Conservation (phyloP, 495 filamentous ascomycete species). For the Podospora sp. region DNA sequence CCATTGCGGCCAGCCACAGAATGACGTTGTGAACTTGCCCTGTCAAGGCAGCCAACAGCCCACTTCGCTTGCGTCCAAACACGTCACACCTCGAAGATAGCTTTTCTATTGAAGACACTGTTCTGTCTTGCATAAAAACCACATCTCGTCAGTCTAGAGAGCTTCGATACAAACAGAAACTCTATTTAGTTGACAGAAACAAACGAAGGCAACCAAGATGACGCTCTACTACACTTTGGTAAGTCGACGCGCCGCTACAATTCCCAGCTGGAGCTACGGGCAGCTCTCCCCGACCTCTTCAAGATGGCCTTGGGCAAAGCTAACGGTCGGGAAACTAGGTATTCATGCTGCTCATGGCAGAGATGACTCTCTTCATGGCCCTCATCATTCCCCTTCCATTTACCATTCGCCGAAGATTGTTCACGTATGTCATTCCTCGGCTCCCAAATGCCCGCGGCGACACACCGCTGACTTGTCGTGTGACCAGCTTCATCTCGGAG, state of each 20-base stretch:
- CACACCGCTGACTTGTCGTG: background rate
- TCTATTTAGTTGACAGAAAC: background rate
- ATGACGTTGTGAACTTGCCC: constrained; percentile 14
- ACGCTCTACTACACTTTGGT: constrained; percentile 99
- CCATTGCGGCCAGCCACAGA: constrained; percentile 1
- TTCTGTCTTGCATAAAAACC: background rate
- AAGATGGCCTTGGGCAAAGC: background rate
- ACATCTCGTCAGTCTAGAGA: constrained; percentile 2
- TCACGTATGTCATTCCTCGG: constrained; percentile 63
- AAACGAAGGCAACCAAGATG: constrained; percentile 61
- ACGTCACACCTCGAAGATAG: constrained; percentile 32
- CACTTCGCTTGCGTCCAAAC: constrained; percentile 30
- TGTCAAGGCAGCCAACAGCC: constrained; percentile 18
- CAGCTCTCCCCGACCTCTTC: background rate
- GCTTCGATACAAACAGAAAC: constrained; percentile 7
- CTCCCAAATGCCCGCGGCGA: background rate
- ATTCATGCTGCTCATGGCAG: constrained; percentile 85
- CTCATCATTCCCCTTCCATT: constrained; percentile 93
- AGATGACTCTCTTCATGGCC: constrained; percentile 91
- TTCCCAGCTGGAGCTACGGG: background rate
- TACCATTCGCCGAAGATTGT: constrained; percentile 81
- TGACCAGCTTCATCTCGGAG: constrained; percentile 70
- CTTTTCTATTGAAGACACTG: background rate
- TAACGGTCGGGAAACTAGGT: constrained; percentile 63
- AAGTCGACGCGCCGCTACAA: constrained; percentile 44